Conservation (phyloP, 345 rosid species). For the Kandelia obovata region DNA sequence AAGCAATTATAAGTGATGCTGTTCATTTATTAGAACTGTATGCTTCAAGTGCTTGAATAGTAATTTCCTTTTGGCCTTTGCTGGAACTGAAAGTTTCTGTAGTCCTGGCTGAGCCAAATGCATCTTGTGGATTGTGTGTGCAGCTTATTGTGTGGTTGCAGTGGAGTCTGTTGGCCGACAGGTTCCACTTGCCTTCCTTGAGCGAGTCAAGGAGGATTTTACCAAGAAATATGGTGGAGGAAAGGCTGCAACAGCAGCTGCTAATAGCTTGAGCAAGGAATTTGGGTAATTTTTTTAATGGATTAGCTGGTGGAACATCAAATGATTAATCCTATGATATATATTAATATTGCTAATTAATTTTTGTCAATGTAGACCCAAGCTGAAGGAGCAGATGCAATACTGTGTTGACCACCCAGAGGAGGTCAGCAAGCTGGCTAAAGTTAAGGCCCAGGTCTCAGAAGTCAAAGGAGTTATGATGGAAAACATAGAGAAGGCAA, state of each 20-base stretch:
- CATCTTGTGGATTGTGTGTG: not conserved
- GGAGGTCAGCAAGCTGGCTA: conserved; percentile 91
- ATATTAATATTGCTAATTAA: not conserved
- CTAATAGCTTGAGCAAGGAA: conserved; percentile 26
- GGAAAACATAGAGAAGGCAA: conserved; percentile 96
- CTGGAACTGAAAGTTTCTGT: too few relatives aligned
- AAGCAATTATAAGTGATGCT: too few relatives aligned
- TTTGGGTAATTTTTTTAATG: conserved; percentile 17
- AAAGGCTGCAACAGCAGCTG: conserved; percentile 19
- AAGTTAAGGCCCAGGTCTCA: conserved; percentile 92
- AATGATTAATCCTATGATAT: not conserved
- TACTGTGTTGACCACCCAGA: conserved; percentile 90
- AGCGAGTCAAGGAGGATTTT: conserved; percentile 23
- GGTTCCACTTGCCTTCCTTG: conserved; percentile 22
- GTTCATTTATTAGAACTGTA: too few relatives aligned
- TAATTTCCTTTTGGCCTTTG: too few relatives aligned
- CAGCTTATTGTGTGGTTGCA: conserved; percentile 27
- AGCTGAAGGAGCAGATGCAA: conserved; percentile 89
- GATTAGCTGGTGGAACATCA: not conserved
- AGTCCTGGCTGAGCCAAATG: not conserved
- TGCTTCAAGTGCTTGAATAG: too few relatives aligned
- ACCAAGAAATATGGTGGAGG: conserved; percentile 15
- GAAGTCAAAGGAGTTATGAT: conserved; percentile 99
- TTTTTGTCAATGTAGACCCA: conserved; percentile 41
- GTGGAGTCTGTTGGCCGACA: conserved; percentile 24